phyloP scores from a whole-genome alignment of 139 green algal species.

The Pycnococcus provasolii region DNA sequence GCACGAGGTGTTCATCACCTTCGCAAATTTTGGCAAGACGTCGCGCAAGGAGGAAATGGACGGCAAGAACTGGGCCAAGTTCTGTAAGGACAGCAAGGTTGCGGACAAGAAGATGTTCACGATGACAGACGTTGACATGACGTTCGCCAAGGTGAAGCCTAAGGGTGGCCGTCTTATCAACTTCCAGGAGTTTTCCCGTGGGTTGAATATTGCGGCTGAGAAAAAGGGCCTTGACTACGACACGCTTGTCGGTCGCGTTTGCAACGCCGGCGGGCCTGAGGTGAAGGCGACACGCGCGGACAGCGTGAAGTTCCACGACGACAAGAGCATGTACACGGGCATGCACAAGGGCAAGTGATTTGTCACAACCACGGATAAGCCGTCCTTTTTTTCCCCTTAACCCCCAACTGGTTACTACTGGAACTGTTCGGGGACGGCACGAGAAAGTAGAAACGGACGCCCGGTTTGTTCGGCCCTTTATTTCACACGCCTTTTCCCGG shows the following conservation, averaged over 20 bases:
- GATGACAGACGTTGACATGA: constrained; percentile 43
- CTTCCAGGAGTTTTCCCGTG: constrained; percentile 7
- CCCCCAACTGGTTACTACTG: too few species aligned
- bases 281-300: background rate
- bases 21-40: too few species aligned
- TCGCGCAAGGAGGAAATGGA: constrained; percentile 1
- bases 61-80: constrained; percentile 12
- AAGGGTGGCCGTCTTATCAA: constrained; percentile 19
- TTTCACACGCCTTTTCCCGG: too few species aligned
- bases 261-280: background rate
- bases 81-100: constrained; percentile 43
- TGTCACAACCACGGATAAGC: too few species aligned
- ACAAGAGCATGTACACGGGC: constrained; percentile 10
- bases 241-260: background rate
- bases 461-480: too few species aligned
- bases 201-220: background rate
- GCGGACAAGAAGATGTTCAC: constrained; percentile 33
- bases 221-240: background rate
- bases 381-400: too few species aligned
- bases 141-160: constrained; percentile 47
- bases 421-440: too few species aligned
- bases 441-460: too few species aligned
- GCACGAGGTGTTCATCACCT: too few species aligned
- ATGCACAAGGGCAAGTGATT: background rate
- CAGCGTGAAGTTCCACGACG: constrained; percentile 11